A percentile compares a stretch with the other conserved stretches of the same genome.
These are phyloP conservation scores for Epichloe coenophiala DNA, from an alignment of 2,329 filamentous ascomycete genomes.

Conservation along the genomic window DNA sequence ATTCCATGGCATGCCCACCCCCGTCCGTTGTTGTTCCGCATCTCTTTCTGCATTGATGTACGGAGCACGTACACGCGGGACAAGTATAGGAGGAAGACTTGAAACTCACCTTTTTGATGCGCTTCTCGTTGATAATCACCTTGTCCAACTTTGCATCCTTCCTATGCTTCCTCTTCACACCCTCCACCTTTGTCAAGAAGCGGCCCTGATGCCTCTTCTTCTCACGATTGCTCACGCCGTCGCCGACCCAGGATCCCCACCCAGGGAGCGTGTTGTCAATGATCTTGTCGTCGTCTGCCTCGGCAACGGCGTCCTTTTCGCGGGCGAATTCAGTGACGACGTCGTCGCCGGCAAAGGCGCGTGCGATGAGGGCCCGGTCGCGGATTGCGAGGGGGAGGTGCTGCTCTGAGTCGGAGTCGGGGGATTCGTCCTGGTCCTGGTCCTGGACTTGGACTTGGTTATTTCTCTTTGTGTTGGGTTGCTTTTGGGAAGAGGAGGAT, in stretches of 20 bases:
- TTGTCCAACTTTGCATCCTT: conserved; percentile 70
- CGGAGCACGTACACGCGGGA: not conserved
- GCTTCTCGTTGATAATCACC: conserved; percentile 89
- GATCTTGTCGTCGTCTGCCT: conserved; percentile 71
- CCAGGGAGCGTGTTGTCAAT: conserved; percentile 78
- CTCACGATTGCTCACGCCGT: conserved; percentile 61
- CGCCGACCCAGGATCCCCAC: conserved; percentile 87
- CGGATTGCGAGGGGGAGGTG: conserved; percentile 42
- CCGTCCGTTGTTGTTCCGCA: too few species aligned
- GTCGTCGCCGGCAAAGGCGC: too few species aligned
- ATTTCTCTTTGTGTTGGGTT: too few species aligned
- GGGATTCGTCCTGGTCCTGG: conserved; percentile 4
- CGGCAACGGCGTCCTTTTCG: conserved; percentile 60
- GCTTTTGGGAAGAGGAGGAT: conserved; percentile 3
- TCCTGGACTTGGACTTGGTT: conserved; percentile 10
- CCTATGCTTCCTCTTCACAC: conserved; percentile 61
- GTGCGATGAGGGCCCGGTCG: too few species aligned
- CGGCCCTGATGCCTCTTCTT: conserved; percentile 49
- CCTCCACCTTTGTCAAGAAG: conserved; percentile 53
- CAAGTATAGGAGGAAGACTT: not conserved
- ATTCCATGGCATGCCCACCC: too few species aligned
- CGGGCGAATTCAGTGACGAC: too few species aligned
- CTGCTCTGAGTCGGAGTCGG: conserved; percentile 28
- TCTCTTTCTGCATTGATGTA: too few species aligned
- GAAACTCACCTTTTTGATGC: conserved; percentile 66